A percentile compares a stretch with the other conserved stretches of the same genome.
These are phyloP conservation scores for Dipodascus albidus DNA, from an alignment of 805 yeast genomes.

Conservation along the genomic window DNA sequence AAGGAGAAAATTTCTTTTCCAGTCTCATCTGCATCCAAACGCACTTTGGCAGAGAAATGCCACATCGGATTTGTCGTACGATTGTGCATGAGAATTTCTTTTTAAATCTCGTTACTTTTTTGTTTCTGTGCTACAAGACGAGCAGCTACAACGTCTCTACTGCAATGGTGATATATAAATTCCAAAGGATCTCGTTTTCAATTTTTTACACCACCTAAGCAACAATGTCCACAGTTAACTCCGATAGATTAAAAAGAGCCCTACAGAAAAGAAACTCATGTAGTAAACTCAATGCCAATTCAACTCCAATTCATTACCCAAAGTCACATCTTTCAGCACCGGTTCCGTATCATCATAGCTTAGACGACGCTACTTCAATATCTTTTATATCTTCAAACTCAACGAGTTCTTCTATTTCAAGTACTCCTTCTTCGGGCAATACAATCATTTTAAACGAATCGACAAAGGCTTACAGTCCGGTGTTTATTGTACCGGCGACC, in stretches of 20 bases:
- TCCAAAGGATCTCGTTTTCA: not conserved
- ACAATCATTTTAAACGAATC: not conserved
- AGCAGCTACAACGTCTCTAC: not conserved
- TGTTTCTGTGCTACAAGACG: too few species aligned
- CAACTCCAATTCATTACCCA: not conserved
- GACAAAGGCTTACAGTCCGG: not conserved
- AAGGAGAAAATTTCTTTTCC: not conserved
- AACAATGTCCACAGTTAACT: slow-evolving; percentile 1
- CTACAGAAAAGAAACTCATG: slow-evolving; percentile 5
- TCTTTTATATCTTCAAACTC: not conserved
- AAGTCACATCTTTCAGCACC: not conserved
- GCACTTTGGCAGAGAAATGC: not conserved
- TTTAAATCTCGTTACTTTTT: too few species aligned
- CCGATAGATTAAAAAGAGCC: slow-evolving; percentile 8
- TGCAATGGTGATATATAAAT: not conserved
- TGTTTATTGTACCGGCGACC: not conserved
- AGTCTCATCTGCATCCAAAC: not conserved
- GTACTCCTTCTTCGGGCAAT: not conserved
- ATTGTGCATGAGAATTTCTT: not conserved
- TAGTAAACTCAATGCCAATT: not conserved
- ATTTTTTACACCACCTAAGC: not conserved
- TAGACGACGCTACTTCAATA: not conserved
- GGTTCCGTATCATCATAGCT: not conserved
- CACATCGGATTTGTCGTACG: not conserved
- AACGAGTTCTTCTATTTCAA: not conserved